Evolutionary conservation across 345 rosid genomes (phyloP), one percentile per base, ranked within the genome.

Genomic region (Aquilaria sinensis): DNA sequence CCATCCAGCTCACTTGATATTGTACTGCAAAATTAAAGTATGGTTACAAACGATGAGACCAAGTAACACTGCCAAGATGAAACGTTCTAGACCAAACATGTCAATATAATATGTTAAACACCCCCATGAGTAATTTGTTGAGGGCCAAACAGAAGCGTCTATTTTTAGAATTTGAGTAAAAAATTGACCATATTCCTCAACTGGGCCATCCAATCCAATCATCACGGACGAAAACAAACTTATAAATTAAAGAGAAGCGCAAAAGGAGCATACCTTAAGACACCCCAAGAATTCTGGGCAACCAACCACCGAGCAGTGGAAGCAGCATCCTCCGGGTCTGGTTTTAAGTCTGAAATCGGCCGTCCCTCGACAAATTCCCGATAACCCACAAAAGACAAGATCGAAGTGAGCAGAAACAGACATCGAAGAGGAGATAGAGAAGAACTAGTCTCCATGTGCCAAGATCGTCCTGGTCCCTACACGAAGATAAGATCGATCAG

Each of bases 291-390:
- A 63, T 86, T 91, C 72, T 79, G 82, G 63, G 90, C 71, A 79
- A 86, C 96, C 73, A 91, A 68, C 97, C 97, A 91, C 57, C 97
- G 94, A 69, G 96, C 96, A 12, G 80, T 76, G 6, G 79, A 83
- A 61, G 81, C 84, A 16, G 81, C 79, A 60, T 83, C 60, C 29
- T 74, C 58, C 9, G 80, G 82, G 68, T 86, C 81, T 5, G 97
- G 97, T 63, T 86, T 88, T 10, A 73, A 47, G 70, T 59, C 23
- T 30, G 67, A 57, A 5, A 81, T 65, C 63, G 68, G 45, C 37
- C 93, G 81, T 68, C 81, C 83, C 52, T 77, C 63, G 2, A 61
- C 81, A 57, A 73, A 78, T 37, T 63, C 70, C 32, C 31, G 74
- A 23, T 57, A 51, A 4, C 62, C 74, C 74, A 71, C 53, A 46